Evolutionary conservation across 306 rosid species (phyloP).

Genomic region (Cucurbita ficifolia): DNA sequence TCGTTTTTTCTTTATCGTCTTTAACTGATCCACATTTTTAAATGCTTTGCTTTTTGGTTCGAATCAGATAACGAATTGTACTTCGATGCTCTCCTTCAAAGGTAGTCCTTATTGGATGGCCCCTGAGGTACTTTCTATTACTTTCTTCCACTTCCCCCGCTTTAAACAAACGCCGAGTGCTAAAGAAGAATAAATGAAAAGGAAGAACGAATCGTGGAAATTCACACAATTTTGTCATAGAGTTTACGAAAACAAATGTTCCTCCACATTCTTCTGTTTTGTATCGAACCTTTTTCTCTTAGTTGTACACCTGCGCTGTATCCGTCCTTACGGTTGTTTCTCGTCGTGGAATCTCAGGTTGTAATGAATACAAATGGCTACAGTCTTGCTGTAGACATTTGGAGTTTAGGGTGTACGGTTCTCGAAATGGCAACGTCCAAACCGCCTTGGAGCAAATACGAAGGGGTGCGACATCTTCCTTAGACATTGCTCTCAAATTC

Average conservation of each 20-base stretch:
- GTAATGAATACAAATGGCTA: conserved; percentile 88
- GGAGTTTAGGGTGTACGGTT: conserved; percentile 99
- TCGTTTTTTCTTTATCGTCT: neutral
- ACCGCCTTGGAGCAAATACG: conserved; percentile 96
- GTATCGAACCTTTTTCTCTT: neutral
- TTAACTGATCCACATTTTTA: neutral
- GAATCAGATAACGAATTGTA: conserved; percentile 57
- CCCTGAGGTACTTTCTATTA: conserved; percentile 57
- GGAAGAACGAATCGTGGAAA: neutral
- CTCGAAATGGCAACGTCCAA: conserved; percentile 93
- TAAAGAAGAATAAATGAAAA: neutral
- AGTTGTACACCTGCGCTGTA: neutral
- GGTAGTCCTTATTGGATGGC: conserved; percentile 99
- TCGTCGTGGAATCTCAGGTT: conserved; percentile 41
- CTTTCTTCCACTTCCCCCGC: neutral
- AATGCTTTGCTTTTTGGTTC: conserved; percentile 6
- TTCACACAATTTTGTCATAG: neutral
- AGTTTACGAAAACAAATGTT: neutral
- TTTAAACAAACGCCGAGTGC: neutral
- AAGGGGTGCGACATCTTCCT: conserved; percentile 71
- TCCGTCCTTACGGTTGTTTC: neutral
- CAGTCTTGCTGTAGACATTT: conserved; percentile 80
- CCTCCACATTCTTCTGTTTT: neutral
- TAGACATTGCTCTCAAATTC: neutral
- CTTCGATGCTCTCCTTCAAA: conserved; percentile 89